Base-by-base conservation (phyloP, 106 monocot species). In the Posidonia australis region DNA sequence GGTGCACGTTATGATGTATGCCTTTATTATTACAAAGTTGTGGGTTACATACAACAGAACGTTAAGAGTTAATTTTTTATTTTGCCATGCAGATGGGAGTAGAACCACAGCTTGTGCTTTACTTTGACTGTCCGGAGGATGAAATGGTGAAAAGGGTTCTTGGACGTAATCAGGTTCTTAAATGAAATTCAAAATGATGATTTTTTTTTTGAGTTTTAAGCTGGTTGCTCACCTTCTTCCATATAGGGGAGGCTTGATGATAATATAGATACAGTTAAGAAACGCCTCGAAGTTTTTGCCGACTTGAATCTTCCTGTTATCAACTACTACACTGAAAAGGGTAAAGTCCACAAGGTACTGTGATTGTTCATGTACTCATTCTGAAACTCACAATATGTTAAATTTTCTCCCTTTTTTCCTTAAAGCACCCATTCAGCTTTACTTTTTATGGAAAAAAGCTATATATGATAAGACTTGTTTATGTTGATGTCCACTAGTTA, bases 91-190 rank as follows among this genome's bases (percentile, higher is more conserved):
- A 98, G 96, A 45, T 83, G 57, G 90, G 87, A 62, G 60, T 67
- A 21, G 90, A 91, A 71, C 96, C 96, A 66, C 73, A 90, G 66
- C 53, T 98, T 68, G 90, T 98, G 58, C 71, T 98, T 66, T 84
- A 85, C 75, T 91, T 91, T 71, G 84, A 90, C 31, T 87, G 86
- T 46, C 80, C 90, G 29, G 78, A 98, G 66, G 87, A 91, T 42
- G 90, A 90, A 63, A 98, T 98, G 96, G 82, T 98, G 54, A 87
- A 87, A 78, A 81, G 96, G 3, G 78, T 98, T 12, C 63, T 98
- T 14, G 78, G 80, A 71, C 84, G 96, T 57, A 91, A 98, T 73
- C 85, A 98, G 81, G 96, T 87, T 62, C 10, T 29, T 53, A 44
- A 19, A n/a, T 51, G 24, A 24, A 22, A 20, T 23, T 22, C 25